Evolutionary conservation across 495 filamentous ascomycete genomes (phyloP).

Genomic region (Thermochaetoides thermophila): DNA sequence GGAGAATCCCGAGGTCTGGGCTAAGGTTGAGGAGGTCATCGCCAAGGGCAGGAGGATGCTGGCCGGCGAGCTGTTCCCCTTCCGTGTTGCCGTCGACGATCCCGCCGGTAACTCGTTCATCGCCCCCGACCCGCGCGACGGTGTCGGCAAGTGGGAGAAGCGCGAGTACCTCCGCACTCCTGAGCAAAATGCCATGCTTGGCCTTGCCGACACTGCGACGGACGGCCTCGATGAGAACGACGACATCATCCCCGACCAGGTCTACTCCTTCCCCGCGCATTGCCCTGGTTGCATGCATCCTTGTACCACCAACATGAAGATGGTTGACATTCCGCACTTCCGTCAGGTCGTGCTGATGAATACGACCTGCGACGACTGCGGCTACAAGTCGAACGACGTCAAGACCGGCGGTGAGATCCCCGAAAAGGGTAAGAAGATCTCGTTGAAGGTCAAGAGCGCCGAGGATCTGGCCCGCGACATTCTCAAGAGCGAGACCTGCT

Average conservation of each 20-base stretch:
- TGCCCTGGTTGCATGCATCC: conserved; percentile 79
- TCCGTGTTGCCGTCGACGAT: conserved; percentile 74
- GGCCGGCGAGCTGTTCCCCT: conserved; percentile 63
- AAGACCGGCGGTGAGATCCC: conserved; percentile 93
- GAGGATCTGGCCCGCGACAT: conserved; percentile 83
- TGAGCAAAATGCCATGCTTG: conserved; percentile 73
- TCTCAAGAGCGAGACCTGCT: conserved; percentile 88
- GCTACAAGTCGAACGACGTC: conserved; percentile 89
- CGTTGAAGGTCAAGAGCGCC: conserved; percentile 52
- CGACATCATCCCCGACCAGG: conserved; percentile 74
- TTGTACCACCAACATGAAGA: conserved; percentile 83
- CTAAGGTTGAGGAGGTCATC: conserved; percentile 61
- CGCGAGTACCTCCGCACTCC: conserved; percentile 66
- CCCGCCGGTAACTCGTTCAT: conserved; percentile 96
- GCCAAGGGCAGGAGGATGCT: conserved; percentile 56
- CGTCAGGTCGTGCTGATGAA: conserved; percentile 87
- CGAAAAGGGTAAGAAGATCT: conserved; percentile 71
- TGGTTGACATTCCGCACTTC: conserved; percentile 92
- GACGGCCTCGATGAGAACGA: conserved; percentile 37
- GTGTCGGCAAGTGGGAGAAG: conserved; percentile 66
- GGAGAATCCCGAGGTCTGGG: conserved; percentile 55
- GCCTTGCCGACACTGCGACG: conserved; percentile 35
- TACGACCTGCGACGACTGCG: conserved; percentile 76
- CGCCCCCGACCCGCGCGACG: conserved; percentile 63
- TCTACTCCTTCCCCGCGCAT: conserved; percentile 76